Evolutionary conservation across 495 filamentous ascomycete genomes (phyloP).

Genomic region (Tuber indicum): DNA sequence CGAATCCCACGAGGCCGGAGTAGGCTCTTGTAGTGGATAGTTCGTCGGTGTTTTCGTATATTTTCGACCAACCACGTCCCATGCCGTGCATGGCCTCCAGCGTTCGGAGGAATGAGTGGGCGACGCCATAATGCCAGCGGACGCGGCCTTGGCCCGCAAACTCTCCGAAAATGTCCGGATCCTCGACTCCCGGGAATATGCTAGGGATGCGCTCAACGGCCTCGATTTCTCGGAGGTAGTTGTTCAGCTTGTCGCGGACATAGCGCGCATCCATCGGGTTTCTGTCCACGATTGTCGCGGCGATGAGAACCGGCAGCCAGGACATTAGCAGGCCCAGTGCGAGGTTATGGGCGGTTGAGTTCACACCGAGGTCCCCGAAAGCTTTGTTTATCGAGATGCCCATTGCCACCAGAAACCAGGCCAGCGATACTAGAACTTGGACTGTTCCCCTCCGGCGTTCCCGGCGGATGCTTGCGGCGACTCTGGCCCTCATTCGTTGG

Average conservation of each 20-base stretch:
- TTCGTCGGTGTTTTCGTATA: neutral
- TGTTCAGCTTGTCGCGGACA: conserved; percentile 44
- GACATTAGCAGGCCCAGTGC: conserved; percentile 48
- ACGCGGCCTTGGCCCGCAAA: conserved; percentile 50
- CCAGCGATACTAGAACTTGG: conserved; percentile 17
- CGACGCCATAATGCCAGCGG: conserved; percentile 47
- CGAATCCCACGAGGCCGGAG: conserved; percentile 36
- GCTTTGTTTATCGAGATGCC: conserved; percentile 47
- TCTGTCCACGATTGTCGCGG: conserved; percentile 48
- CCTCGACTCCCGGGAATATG: neutral
- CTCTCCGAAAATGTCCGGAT: conserved; percentile 41
- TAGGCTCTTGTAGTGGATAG: neutral
- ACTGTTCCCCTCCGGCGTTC: conserved; percentile 25
- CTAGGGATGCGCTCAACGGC: conserved; percentile 16
- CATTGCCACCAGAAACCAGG: conserved; percentile 41
- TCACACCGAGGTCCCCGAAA: conserved; percentile 45
- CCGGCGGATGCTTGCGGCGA: conserved; percentile 8
- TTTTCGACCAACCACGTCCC: conserved; percentile 8
- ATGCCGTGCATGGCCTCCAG: conserved; percentile 41
- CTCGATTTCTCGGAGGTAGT: conserved; percentile 34
- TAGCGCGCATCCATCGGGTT: conserved; percentile 47
- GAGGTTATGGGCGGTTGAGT: conserved; percentile 47
- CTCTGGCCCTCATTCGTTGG: conserved; percentile 9
- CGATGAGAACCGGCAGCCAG: conserved; percentile 50
- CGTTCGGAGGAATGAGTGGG: conserved; percentile 46